These are phyloP conservation scores for Bisporella sp. DNA, from an alignment of 2,329 filamentous ascomycete species.

Conservation along the genomic window DNA sequence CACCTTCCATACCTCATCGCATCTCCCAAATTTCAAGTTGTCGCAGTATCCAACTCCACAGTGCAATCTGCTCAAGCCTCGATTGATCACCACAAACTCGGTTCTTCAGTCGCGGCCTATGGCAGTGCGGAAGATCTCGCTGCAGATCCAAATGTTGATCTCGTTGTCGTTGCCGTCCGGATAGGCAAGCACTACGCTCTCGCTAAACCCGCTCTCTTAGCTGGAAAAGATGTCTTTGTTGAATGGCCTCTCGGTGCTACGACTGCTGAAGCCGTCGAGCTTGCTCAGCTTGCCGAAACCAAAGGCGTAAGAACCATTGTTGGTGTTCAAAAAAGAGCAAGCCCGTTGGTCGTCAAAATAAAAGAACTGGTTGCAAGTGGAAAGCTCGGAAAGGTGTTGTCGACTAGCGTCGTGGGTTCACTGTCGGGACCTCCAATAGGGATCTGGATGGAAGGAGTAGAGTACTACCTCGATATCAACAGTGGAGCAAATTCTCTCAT, in stretches of 20 bases:
- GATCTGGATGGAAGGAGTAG: slow-evolving; percentile 39
- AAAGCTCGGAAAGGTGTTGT: slow-evolving; percentile 44
- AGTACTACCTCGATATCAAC: slow-evolving; percentile 24
- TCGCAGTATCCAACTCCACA: slow-evolving; percentile 42
- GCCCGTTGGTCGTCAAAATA: slow-evolving; percentile 38
- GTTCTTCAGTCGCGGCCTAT: slow-evolving; percentile 35
- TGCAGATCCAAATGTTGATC: slow-evolving; percentile 41
- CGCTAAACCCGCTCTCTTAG: slow-evolving; percentile 41
- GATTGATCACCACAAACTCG: slow-evolving; percentile 33
- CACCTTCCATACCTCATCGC: slow-evolving; percentile 29
- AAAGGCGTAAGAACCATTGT: slow-evolving; percentile 31
- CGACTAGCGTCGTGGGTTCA: slow-evolving; percentile 2
- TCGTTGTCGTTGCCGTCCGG: slow-evolving; percentile 47
- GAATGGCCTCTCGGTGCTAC: slow-evolving; percentile 52
- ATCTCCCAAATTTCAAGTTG: slow-evolving; percentile 34
- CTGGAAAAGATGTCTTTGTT: slow-evolving; percentile 46
- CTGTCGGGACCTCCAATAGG: slow-evolving; percentile 34
- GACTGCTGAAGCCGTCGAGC: slow-evolving; percentile 31
- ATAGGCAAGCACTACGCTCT: slow-evolving; percentile 48
- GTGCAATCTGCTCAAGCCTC: slow-evolving; percentile 35
- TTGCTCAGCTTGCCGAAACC: slow-evolving; percentile 31
- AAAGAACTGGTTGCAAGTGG: slow-evolving; percentile 37
- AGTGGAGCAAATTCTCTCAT: slow-evolving; percentile 32
- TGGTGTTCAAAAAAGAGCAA: slow-evolving; percentile 42
- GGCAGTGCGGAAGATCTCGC: slow-evolving; percentile 36